Base-by-base conservation (phyloP, 2,329 filamentous ascomycete genomes). In the Aspergillus arachidicola region DNA sequence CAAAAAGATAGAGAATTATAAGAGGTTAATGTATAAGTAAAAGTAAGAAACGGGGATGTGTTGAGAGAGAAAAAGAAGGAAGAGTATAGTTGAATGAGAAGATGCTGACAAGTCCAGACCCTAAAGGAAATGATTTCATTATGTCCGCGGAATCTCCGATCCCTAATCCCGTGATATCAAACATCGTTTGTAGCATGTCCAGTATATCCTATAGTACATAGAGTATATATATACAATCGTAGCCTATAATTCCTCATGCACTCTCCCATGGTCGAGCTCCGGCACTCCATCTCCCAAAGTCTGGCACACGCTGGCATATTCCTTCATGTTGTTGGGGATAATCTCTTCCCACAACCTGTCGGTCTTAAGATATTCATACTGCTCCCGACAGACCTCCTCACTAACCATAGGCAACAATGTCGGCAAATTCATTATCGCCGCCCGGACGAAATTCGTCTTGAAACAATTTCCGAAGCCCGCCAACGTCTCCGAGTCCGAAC, bases 401-500 rank as follows among this genome's bases (percentile, higher is more conserved):
- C 72, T 73, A 0, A 70, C 74, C 73, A 76, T 71, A 7, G 73
- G 73, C 43, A 76, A 60, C 50, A 76, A 60, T 21, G 60, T 59
- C 11, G 73, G 72, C 36, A 76, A 60, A 56, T 75, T 71, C 38
- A 69, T 69, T 57, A 76, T 62, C 41, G 73, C 71, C 43, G 73
- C 68, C 64, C 71, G 72, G 34, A 76, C 59, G 30, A 76, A 76
- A 63, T 70, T 73, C 64, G 63, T 70, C 68, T 74, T 76, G 63
- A 75, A 77, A 64, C 71, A 77, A 55, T 72, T 77, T 53, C 73
- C 72, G 60, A 76, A 76, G 50, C 68, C 74, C 36, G 74, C 71
- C 63, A 76, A 57, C 3, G 71, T 76, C 41, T 72, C 69, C 14
- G 64, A 61, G 53, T 76, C 74, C 5, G 74, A 70, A 60, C 75